Evolutionary conservation across 1,139 yeast genomes (phyloP), one percentile per base, ranked within the genome.

Genomic region (Lodderomyces theae): DNA sequence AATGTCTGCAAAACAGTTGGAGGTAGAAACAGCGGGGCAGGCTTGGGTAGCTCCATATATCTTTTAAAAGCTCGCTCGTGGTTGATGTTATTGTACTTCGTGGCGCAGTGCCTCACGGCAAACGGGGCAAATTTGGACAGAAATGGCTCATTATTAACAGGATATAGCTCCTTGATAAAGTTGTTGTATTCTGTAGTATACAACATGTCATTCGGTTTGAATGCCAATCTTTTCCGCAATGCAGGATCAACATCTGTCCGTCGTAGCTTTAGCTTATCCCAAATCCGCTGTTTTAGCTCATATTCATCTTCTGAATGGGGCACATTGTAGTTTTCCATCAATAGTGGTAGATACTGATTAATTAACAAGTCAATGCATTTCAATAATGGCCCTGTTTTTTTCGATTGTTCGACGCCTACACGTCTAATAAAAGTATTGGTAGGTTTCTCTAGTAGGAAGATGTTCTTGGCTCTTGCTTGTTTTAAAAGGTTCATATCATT

Each of bases 1-100:
- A 77, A 59, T 8, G 58, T 60, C 43, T 73, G 71, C 26, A 75
- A 56, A 47, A 74, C 73, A 8, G 52, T 47, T 4, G 66, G 60
- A 4, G 38, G 44, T 37, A 73, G 52, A 40, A 62, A 60, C 4
- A 57, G 49, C 4, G 72, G 66, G 16, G 58, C 61, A 7, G 72
- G 69, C 3, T 47, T 39, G 1, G 77, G 75, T 9, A 72, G 51
- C 7, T 58, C 54, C 18, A 57, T 46, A 48, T 69, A 74, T n/a
- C 64, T 54, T 19, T 55, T 52, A 45, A 49, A 69, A 7, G 72
- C 51, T 23, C 47, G 43, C 16, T 51, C 43, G 42, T 65, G 70
- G 46, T 61, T 53, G 19, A 66, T 51, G 5, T 31, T 22, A 12
- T 44, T 33, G 43, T 55, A 52, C 37, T 58, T 58, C 9, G 39